Evolutionary conservation across 2,329 filamentous ascomycete species (phyloP).

Genomic region (Stemphylium beticola): DNA sequence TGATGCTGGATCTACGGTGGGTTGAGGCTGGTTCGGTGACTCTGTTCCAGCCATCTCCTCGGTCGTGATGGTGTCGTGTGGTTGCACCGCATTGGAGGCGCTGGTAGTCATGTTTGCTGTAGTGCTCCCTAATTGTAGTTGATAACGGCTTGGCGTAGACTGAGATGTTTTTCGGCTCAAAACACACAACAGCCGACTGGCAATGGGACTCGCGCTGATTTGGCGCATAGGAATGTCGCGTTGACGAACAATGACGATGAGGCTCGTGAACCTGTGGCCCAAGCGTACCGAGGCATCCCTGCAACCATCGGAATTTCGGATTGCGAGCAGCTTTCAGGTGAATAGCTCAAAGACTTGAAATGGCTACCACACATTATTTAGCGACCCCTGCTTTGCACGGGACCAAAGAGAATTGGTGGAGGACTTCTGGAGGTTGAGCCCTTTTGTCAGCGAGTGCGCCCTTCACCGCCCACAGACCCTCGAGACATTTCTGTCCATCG

Average conservation of each 20-base stretch:
- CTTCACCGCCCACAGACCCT: slow-evolving; percentile 20
- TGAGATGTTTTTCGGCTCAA: background rate
- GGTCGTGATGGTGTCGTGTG: slow-evolving; percentile 28
- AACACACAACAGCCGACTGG: no score
- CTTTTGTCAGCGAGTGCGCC: slow-evolving; percentile 22
- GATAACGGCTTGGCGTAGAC: background rate
- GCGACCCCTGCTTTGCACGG: no score
- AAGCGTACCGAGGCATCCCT: slow-evolving; percentile 20
- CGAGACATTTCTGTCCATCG: background rate
- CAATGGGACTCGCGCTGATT: background rate
- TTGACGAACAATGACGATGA: slow-evolving; percentile 8
- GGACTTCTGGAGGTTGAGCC: slow-evolving; percentile 19
- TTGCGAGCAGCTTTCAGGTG: slow-evolving; percentile 6
- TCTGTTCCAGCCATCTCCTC: slow-evolving; percentile 28
- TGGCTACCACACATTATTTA: slow-evolving; percentile 5
- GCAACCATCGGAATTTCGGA: slow-evolving; percentile 22
- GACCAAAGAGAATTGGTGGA: background rate
- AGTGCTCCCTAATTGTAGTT: background rate
- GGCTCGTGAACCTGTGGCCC: slow-evolving; percentile 11
- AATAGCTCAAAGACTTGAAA: slow-evolving; percentile 1
- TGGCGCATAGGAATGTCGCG: background rate
- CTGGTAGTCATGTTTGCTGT: background rate
- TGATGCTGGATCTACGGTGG: slow-evolving; percentile 1
- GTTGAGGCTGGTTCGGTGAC: slow-evolving; percentile 8
- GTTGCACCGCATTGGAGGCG: background rate